Conservation (phyloP, 208 protist genomes). For the Herpetomonas tarakana region DNA sequence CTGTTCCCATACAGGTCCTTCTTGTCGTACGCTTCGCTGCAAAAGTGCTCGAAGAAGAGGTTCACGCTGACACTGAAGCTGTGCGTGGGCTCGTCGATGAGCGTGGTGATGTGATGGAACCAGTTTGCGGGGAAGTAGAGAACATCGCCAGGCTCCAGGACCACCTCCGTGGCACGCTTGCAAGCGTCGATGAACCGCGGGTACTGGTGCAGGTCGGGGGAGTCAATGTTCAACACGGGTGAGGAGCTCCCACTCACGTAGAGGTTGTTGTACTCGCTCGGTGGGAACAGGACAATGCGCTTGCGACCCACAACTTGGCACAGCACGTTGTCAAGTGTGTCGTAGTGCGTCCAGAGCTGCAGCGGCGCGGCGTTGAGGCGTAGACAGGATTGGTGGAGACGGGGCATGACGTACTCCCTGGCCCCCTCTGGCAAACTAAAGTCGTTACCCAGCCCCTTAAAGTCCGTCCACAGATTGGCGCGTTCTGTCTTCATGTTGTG, state of each 20-base stretch:
- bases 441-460: conserved; percentile 58
- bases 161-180: conserved; percentile 63
- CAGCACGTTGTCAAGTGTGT: conserved; percentile 93
- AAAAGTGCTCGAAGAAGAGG: conserved; percentile 85
- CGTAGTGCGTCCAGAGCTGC: conserved; percentile 94
- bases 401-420: conserved; percentile 42
- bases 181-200: conserved; percentile 80
- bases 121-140: conserved; percentile 92
- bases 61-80: conserved; percentile 81
- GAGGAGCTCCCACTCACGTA: conserved; percentile 91
- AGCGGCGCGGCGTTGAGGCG: conserved; percentile 87
- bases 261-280: conserved; percentile 82
- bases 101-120: conserved; percentile 91
- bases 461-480: conserved; percentile 84
- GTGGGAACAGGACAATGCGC: conserved; percentile 88
- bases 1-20: conserved; percentile 92
- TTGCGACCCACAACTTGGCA: conserved; percentile 90
- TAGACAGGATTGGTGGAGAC: conserved; percentile 82
- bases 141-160: conserved; percentile 90
- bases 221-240: conserved; percentile 74
- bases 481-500: conserved; percentile 82
- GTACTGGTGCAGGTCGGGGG: conserved; percentile 68
- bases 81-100: conserved; percentile 14
- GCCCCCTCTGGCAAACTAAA: conserved; percentile 61
- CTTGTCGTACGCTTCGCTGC: conserved; percentile 54